Evolutionary conservation across 2,329 filamentous ascomycete species (phyloP), one percentile per base, ranked within the genome.

Genomic region (Cordyceps cicadae): DNA sequence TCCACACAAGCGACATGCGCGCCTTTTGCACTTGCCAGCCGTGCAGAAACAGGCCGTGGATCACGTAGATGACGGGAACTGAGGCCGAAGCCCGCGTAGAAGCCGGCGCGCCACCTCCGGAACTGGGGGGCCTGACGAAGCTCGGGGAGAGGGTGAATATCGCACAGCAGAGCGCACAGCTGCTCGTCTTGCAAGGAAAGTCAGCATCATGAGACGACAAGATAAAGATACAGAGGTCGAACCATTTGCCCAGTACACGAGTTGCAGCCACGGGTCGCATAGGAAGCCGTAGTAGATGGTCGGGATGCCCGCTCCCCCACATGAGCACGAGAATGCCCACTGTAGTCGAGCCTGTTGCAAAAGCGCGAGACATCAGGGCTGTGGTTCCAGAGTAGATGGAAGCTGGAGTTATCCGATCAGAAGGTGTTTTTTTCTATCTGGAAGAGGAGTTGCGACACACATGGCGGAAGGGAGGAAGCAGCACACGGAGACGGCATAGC

Each of bases 51-150:
- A 64, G 9, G 2, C 60, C 61, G 19, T 66, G 60, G 14, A 62
- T 15, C 19, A 66, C 62, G 15, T 64, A 65, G 6, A 65, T 45
- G 7, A 66, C 48, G 15, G 63, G n/a, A 65, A 17, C 63, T 63
- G 1, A 65, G 49, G 2, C 63, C 63, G 45, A 66, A 66, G 9
- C 60, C 64, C 5, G 57, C 60, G 32, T 65, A 66, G 54, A 64
- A 64, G 43, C 54, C 45, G 11, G 62, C 64, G 2, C 64, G 61
- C 52, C 52, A 57, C 19, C 37, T 59, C 3, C 64, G 53, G 34
- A 51, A 63, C 19, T 63, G 24, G 9, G 62, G 60, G 3, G 63
- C n/a, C n/a, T 57, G 39, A 56, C 54, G 41, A 66, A 65, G 26
- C 37, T 15, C 6, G 64, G 64, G 9, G 61, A 51, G 4, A 66